Base-by-base conservation (phyloP, 2,329 filamentous ascomycete genomes). In the Plenodomus biglobosus region DNA sequence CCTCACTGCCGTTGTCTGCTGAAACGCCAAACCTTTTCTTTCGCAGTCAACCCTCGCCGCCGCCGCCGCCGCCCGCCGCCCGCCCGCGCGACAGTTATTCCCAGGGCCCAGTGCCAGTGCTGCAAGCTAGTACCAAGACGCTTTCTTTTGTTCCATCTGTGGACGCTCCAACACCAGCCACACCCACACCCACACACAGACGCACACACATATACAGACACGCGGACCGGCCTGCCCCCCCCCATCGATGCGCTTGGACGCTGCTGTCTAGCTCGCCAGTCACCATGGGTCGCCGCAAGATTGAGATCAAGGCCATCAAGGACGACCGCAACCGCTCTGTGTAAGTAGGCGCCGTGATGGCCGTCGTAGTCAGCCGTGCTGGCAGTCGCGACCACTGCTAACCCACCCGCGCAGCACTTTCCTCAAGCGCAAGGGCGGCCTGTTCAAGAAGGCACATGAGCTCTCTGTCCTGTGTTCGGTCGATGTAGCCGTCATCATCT, bases 371-470 rank as follows among this genome's bases (percentile, higher is more conserved):
- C 22, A 17, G 17, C 37, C 21, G n/a, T 42, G 22, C 6, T 11
- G 11, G 13, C 15, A 38, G 36, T 47, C 62, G 46, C 50, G 58
- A 64, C 48, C 44, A 34, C 47, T 38, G 53, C 65, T 66, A 48
- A 63, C 62, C n/a, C 47, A 36, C 27, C 27, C 41, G 45, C n/a
- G 17, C 68, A 96, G 92, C 58, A 99, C 94, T 38, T 99, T 99
- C 73, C 79, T 99, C 62, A 99, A 99, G 82, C 89, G 94, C 78
- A 99, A 99, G 76, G 94, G 92, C 65, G 94, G 94, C 65, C 80
- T 99, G 41, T 99, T 99, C 83, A 99, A 99, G 80, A 99, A 99
- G 83, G 94, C 94, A 44, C 92, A 99, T 73, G 94, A 99, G 81
- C 83, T 99, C 43, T 96, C 92, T 44, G 94, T 99, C 39, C 86